Evolutionary conservation across 495 filamentous ascomycete species (phyloP), one percentile per base, ranked within the genome.

Genomic region (Hypoxylon fragiforme): DNA sequence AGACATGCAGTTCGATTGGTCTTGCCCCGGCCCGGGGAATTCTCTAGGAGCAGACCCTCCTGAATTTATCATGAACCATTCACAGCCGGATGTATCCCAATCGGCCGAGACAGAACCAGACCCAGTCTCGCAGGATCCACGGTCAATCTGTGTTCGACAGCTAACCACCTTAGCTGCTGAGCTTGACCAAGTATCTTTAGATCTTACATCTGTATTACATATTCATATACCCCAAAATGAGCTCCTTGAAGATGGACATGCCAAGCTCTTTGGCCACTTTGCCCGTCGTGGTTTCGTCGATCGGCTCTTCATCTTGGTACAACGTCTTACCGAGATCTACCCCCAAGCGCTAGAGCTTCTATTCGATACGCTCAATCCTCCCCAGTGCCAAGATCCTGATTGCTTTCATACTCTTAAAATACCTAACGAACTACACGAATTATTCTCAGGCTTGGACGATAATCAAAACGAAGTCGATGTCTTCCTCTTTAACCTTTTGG

Each of bases 261-360:
- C 46, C 15, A 46, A 49, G 20, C 50, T 54, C 13, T 39, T 53
- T 11, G 40, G 48, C 22, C 43, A 50, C 18, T 31, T 42, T 28
- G 11, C 36, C 8, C 32, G 40, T 24, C 24, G 52, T 12, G 50
- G 24, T 12, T 63, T 46, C 22, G 32, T 66, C 15, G 66, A 69
- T 12, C 44, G 48, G 11, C 42, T 64, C 18, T 61, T 72, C 30
- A 40, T 52, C 12, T 36, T 59, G 15, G 63, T 66, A n/a, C 68
- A 73, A 41, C 37, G 35, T n/a, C 59, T 71, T 6, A 62, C 65
- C 34, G 55, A 68, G 32, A 45, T 71, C 7, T 73, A 73, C 32
- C 64, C 68, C 4, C 32, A 55, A 24, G 47, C 34, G 18, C 48
- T 65, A 12, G 54, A 46, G n/a, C 14, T 57, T 13, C 34, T 60